phyloP scores from a whole-genome alignment of 169 alveolate species.

The Perkinsus chesapeaki region DNA sequence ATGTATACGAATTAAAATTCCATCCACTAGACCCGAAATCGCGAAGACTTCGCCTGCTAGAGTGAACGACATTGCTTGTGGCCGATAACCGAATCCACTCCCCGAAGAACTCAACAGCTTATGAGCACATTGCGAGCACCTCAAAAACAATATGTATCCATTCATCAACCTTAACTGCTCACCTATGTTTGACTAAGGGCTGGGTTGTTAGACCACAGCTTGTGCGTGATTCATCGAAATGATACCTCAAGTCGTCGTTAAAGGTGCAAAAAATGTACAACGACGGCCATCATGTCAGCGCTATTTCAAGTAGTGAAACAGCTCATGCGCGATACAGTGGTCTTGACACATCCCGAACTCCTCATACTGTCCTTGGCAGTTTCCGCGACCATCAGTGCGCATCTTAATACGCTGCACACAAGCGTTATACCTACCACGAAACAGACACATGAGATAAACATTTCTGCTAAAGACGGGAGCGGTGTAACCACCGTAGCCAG shows the following conservation, averaged over 20 bases:
- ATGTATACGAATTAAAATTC: no score
- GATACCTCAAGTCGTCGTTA: not conserved
- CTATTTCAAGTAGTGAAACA: slow-evolving; percentile 28
- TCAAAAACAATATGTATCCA: not conserved
- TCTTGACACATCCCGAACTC: slow-evolving; percentile 36
- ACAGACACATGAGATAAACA: not conserved
- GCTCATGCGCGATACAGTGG: slow-evolving; percentile 39
- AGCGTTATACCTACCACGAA: not conserved
- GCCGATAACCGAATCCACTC: no score
- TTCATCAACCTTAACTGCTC: not conserved
- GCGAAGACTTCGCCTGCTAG: no score
- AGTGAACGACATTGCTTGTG: no score
- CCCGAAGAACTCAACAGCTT: no score
- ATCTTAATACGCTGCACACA: slow-evolving; percentile 35
- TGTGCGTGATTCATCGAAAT: not conserved
- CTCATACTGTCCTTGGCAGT: slow-evolving; percentile 41
- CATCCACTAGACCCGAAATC: no score
- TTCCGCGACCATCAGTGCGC: slow-evolving; percentile 37
- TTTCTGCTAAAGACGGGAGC: no score
- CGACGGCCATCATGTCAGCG: not conserved
- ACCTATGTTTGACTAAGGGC: not conserved
- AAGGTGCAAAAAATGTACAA: not conserved
- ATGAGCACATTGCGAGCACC: not conserved
- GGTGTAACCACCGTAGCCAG: no score
- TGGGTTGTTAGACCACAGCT: not conserved